Evolutionary conservation across 2,329 filamentous ascomycete species (phyloP).

Genomic region (Kalaharituber pfeilii): DNA sequence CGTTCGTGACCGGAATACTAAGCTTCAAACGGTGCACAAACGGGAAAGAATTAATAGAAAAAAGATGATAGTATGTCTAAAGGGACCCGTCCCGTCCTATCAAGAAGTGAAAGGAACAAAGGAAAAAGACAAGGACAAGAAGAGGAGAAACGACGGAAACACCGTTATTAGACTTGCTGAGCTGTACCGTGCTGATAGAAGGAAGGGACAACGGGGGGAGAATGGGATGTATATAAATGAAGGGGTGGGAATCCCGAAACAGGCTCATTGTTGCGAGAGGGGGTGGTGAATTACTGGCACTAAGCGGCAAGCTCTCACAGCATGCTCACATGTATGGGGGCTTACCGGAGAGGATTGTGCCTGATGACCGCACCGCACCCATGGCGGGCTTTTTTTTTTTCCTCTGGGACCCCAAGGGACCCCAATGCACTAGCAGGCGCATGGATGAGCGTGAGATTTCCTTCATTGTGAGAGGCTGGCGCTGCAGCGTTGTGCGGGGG

Average conservation of each 20-base stretch:
- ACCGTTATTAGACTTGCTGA: not conserved
- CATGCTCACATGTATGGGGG: not conserved
- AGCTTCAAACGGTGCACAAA: not conserved
- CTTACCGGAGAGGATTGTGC: not conserved
- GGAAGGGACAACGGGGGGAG: not conserved
- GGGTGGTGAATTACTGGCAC: not conserved
- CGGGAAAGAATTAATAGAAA: not conserved
- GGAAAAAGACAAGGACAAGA: not conserved
- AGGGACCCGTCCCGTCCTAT: slow-evolving; percentile 1
- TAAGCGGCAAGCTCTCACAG: slow-evolving; percentile 1
- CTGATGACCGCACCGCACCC: not conserved
- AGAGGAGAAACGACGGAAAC: not conserved
- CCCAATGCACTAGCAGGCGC: not conserved
- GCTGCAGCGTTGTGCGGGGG: no score
- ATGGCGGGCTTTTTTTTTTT: not conserved
- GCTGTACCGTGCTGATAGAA: not conserved
- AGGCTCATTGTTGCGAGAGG: not conserved
- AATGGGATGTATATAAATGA: not conserved
- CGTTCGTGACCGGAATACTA: not conserved
- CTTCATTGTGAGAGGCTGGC: no score
- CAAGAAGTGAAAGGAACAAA: not conserved
- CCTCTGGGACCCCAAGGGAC: not conserved
- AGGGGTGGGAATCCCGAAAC: not conserved
- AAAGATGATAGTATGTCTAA: not conserved
- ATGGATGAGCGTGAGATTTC: no score